Conservation (phyloP, 345 rosid genomes). For the Adansonia digitata region DNA sequence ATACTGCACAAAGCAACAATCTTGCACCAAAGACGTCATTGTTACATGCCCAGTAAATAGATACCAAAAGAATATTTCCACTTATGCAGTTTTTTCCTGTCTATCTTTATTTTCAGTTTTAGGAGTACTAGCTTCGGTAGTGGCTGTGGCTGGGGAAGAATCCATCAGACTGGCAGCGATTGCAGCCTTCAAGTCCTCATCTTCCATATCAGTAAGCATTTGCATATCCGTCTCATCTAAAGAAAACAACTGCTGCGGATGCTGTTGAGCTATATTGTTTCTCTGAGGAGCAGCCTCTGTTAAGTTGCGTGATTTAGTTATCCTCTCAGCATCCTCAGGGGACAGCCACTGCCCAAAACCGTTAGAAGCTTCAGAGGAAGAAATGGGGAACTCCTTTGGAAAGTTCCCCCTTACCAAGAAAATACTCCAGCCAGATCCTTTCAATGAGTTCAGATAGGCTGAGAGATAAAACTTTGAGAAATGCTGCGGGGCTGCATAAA, state of each 20-base stretch:
- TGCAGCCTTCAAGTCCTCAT: conserved; percentile 78
- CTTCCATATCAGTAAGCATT: conserved; percentile 54
- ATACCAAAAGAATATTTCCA: neutral
- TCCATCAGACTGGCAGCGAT: conserved; percentile 89
- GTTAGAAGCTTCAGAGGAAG: conserved; percentile 68
- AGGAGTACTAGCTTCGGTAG: conserved; percentile 30
- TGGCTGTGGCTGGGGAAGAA: conserved; percentile 36
- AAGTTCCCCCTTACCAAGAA: conserved; percentile 84
- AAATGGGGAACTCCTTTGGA: conserved; percentile 70
- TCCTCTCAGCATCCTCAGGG: conserved; percentile 84
- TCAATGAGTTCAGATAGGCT: conserved; percentile 77
- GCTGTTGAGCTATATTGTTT: conserved; percentile 31
- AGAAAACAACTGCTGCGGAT: conserved; percentile 26
- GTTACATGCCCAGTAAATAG: conserved; percentile 6
- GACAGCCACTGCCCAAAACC: conserved; percentile 84
- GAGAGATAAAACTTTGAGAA: conserved; percentile 86
- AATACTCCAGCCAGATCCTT: conserved; percentile 89
- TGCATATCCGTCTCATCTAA: conserved; percentile 32
- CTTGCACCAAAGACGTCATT: conserved; percentile 9
- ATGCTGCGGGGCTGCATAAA: conserved; percentile 78
- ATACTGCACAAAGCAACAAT: conserved; percentile 15
- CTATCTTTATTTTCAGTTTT: conserved; percentile 26
- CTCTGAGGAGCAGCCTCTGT: conserved; percentile 28
- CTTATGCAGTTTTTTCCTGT: conserved; percentile 24
- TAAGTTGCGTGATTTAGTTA: conserved; percentile 54